These are phyloP conservation scores for Fusarium pseudoanthophilum DNA, from an alignment of 2,329 filamentous ascomycete species.

Conservation along the genomic window DNA sequence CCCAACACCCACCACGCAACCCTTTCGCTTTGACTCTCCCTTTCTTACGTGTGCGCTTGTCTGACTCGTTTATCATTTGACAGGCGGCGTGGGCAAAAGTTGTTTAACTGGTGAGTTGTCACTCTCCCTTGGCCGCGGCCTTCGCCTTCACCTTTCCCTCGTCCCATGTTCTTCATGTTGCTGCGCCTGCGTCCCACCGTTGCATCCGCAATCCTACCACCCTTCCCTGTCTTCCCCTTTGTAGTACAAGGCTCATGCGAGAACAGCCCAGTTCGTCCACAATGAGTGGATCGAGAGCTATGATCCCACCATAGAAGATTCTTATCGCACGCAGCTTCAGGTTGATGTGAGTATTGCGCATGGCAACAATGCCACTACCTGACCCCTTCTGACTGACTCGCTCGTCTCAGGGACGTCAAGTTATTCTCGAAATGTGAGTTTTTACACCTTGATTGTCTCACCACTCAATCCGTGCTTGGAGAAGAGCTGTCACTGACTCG, in stretches of 20 bases:
- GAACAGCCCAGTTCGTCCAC: conserved; percentile 86
- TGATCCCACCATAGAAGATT: conserved; percentile 82
- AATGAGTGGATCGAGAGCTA: conserved; percentile 94
- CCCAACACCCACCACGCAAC: conserved; percentile 11
- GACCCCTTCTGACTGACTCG: conserved; percentile 46
- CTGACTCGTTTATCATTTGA: conserved; percentile 47
- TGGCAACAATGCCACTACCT: conserved; percentile 11
- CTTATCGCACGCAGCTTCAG: conserved; percentile 78
- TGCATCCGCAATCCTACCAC: conserved; percentile 21
- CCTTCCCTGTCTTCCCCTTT: conserved; percentile 29
- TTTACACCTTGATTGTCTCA: background rate
- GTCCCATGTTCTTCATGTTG: conserved; percentile 23
- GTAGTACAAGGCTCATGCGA: conserved; percentile 33
- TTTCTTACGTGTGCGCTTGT: conserved; percentile 24
- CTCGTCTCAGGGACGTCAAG: conserved; percentile 77
- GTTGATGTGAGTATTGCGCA: conserved; percentile 77
- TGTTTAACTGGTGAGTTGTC: conserved; percentile 80
- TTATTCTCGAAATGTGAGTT: conserved; percentile 86
- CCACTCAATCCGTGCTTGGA: conserved; percentile 28
- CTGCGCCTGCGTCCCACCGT: conserved; percentile 25
- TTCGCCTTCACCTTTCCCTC: background rate
- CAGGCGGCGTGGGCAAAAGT: conserved; percentile 91
- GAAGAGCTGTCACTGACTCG: conserved; percentile 36
- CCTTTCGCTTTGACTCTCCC: conserved; percentile 4
- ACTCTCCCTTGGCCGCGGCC: background rate